Percentiles rank a stretch among this genome's conserved stretches.
Conservation (phyloP, 2,329 filamentous ascomycete genomes). For the Epichloe amarillans region DNA sequence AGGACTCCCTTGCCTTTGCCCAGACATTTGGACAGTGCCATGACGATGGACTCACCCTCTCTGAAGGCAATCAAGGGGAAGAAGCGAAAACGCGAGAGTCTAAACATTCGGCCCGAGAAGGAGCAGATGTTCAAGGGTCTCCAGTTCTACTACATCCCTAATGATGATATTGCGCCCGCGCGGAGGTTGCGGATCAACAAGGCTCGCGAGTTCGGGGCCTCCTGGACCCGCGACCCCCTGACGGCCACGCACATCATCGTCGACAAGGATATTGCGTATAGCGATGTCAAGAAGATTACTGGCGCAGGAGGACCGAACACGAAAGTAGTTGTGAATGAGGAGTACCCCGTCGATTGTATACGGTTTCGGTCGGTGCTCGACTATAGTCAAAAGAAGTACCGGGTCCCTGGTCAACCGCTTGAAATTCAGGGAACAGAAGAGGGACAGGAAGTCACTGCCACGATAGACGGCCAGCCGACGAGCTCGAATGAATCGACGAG, state of each 20-base stretch:
- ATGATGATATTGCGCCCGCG: slow-evolving; percentile 56
- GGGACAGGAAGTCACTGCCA: not conserved
- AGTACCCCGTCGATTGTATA: slow-evolving; percentile 58
- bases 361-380: slow-evolving; percentile 44
- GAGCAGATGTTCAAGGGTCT: slow-evolving; percentile 47
- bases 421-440: not conserved
- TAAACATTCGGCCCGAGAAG: slow-evolving; percentile 35
- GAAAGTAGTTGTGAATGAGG: slow-evolving; percentile 48
- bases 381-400: slow-evolving; percentile 44
- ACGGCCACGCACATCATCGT: slow-evolving; percentile 67
- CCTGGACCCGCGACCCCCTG: slow-evolving; percentile 48
- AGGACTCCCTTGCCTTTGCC: not conserved
- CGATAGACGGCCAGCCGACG: not conserved
- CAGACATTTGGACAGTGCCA: not conserved
- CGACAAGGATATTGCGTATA: slow-evolving; percentile 53
- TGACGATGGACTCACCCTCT: slow-evolving; percentile 12
- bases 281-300: slow-evolving; percentile 43
- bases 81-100: slow-evolving; percentile 30
- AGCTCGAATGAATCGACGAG: slow-evolving; percentile 11
- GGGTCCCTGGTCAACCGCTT: slow-evolving; percentile 35
- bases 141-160: slow-evolving; percentile 68
- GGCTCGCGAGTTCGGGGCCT: slow-evolving; percentile 61
- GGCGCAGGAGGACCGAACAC: slow-evolving; percentile 9
- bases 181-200: slow-evolving; percentile 62
- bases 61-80: slow-evolving; percentile 18